Conservation (phyloP, 208 protist genomes). For the Leishmania tarentolae region DNA sequence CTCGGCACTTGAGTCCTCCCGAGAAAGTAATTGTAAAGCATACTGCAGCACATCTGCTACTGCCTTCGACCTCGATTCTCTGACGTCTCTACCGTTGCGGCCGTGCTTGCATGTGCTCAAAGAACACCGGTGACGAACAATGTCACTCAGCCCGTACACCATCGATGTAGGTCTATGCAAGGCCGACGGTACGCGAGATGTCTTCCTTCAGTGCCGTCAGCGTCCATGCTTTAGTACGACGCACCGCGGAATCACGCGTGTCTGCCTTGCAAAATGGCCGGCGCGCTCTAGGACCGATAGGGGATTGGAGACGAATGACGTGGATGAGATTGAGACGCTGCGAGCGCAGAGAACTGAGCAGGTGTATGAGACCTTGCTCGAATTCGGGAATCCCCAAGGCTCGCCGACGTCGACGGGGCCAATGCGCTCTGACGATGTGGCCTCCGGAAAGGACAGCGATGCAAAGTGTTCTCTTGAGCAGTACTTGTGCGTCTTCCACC, state of each 20-base stretch:
- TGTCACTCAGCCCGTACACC: conserved; percentile 55
- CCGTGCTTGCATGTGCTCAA: not conserved
- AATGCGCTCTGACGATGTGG: not conserved
- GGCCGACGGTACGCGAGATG: conserved; percentile 54
- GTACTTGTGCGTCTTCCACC: conserved; percentile 82
- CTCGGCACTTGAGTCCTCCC: not conserved
- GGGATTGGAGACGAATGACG: not conserved
- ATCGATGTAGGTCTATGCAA: conserved; percentile 62
- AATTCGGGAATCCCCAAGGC: not conserved
- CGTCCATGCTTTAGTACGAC: conserved; percentile 57
- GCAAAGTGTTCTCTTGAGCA: conserved; percentile 23
- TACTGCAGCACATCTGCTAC: not conserved
- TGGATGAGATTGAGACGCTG: conserved; percentile 19
- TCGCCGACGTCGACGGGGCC: not conserved
- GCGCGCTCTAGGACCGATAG: conserved; percentile 11
- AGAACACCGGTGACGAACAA: not conserved
- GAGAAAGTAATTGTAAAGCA: not conserved
- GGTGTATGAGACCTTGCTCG: conserved; percentile 22
- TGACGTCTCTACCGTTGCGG: not conserved
- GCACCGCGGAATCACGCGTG: conserved; percentile 60
- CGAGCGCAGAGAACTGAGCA: conserved; percentile 20
- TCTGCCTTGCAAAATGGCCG: conserved; percentile 63
- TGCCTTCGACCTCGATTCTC: not conserved
- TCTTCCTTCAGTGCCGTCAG: conserved; percentile 58
- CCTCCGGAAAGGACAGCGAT: not conserved